Conservation (phyloP, 208 protist species). For the Crithidia sp. region DNA sequence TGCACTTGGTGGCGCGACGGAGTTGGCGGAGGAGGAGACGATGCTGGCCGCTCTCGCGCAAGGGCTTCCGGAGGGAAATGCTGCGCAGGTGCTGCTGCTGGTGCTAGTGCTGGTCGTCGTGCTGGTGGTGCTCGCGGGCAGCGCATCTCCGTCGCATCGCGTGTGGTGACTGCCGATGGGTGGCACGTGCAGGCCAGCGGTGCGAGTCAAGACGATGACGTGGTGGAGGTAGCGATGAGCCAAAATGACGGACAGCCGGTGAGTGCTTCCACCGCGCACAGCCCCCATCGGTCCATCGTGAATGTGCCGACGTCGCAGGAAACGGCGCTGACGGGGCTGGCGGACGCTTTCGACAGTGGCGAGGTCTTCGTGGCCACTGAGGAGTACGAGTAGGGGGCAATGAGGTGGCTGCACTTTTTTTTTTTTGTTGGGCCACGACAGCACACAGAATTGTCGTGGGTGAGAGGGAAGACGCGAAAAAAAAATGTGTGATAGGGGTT, state of each 20-base stretch:
- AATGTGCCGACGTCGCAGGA: conserved; percentile 66
- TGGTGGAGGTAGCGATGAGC: conserved; percentile 18
- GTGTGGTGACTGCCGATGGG: conserved; percentile 63
- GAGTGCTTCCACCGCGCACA: background rate
- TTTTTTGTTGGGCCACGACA: too few relatives aligned
- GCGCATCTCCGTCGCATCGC: conserved; percentile 45
- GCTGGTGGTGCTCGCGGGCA: conserved; percentile 11
- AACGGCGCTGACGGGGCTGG: conserved; percentile 39
- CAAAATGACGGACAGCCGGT: conserved; percentile 9
- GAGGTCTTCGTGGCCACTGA: conserved; percentile 86
- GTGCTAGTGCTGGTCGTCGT: background rate
- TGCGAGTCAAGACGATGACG: conserved; percentile 24
- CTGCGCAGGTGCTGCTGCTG: background rate
- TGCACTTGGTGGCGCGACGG: conserved; percentile 21
- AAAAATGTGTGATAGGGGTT: too few relatives aligned
- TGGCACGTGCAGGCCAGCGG: conserved; percentile 61
- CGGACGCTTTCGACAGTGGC: conserved; percentile 47
- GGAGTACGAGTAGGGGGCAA: conserved; percentile 65
- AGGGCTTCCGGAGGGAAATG: conserved; percentile 2
- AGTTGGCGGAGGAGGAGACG: conserved; percentile 39
- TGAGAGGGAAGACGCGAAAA: too few relatives aligned
- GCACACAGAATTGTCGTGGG: background rate
- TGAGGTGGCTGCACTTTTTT: background rate
- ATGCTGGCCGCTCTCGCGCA: conserved; percentile 50
- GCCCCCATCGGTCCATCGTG: conserved; percentile 34